Conservation (phyloP, 2,329 filamentous ascomycete species). For the Ceratocystis alfenasii region DNA sequence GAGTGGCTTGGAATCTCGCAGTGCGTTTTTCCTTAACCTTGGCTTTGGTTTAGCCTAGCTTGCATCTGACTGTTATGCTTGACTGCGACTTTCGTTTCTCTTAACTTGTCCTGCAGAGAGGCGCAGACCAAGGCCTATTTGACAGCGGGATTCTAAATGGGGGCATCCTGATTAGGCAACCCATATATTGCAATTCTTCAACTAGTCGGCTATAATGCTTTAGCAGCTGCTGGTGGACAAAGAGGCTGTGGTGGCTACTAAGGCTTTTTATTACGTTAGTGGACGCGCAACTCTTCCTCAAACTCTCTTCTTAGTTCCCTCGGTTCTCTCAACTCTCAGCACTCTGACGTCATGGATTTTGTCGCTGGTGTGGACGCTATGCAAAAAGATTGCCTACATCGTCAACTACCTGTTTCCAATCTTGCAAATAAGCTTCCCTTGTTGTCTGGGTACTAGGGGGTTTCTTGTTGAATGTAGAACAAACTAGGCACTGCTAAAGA, state of each 20-base stretch:
- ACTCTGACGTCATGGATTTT: neutral
- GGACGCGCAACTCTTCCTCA: slow-evolving; percentile 3
- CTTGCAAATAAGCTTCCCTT: too few relatives aligned
- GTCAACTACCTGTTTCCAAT: too few relatives aligned
- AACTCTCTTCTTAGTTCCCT: too few relatives aligned
- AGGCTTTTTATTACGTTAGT: neutral
- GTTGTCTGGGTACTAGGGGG: too few relatives aligned
- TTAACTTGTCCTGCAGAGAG: neutral
- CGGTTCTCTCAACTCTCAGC: neutral
- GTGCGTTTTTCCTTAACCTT: neutral
- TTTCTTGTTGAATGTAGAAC: too few relatives aligned
- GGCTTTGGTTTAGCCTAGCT: neutral
- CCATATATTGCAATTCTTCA: neutral
- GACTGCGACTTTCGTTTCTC: neutral
- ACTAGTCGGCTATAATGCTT: neutral
- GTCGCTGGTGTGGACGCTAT: neutral
- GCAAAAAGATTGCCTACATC: too few relatives aligned
- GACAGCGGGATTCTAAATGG: neutral
- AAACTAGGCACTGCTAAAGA: too few relatives aligned
- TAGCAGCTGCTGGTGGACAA: neutral
- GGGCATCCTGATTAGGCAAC: neutral
- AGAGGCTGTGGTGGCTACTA: neutral
- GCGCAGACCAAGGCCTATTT: neutral
- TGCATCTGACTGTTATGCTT: neutral
- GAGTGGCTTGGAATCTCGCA: neutral